Conservation (phyloP, 768 basidiomycete species). For the Amanita phalloides region DNA sequence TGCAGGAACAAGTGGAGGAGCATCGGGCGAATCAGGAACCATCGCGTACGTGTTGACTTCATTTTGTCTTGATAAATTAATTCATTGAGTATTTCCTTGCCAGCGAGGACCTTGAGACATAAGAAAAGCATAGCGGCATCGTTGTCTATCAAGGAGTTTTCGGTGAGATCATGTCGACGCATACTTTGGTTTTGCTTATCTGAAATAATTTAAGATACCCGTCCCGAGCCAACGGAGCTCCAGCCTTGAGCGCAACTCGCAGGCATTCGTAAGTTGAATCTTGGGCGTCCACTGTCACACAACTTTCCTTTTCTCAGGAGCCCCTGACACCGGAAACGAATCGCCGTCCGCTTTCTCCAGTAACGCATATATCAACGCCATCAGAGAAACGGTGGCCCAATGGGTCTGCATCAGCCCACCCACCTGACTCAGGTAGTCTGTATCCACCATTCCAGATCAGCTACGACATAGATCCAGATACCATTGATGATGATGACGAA, state of each 20-base stretch:
- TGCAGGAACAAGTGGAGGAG: slow-evolving; percentile 74
- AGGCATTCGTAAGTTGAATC: slow-evolving; percentile 13
- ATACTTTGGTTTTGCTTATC: not conserved
- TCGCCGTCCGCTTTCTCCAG: slow-evolving; percentile 33
- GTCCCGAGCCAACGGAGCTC: slow-evolving; percentile 12
- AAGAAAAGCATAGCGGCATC: slow-evolving; percentile 15
- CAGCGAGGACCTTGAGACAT: slow-evolving; percentile 5
- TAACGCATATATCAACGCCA: slow-evolving; percentile 19
- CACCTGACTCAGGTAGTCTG: slow-evolving; percentile 11
- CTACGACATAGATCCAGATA: slow-evolving; percentile 33
- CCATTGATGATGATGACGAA: slow-evolving; percentile 19
- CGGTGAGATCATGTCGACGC: not conserved
- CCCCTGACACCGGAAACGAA: slow-evolving; percentile 34
- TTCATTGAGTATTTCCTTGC: not conserved
- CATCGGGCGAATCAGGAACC: slow-evolving; percentile 33
- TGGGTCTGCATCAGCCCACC: not conserved
- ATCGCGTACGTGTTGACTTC: not conserved
- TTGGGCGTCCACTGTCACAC: not conserved
- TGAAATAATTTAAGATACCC: slow-evolving; percentile 9
- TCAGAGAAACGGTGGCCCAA: slow-evolving; percentile 15
- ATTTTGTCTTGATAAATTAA: not conserved
- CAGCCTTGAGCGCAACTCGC: slow-evolving; percentile 17
- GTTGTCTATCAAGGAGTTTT: not conserved
- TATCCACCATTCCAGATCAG: slow-evolving; percentile 21
- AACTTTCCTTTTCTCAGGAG: slow-evolving; percentile 17